Evolutionary conservation across 768 basidiomycete genomes (phyloP).

Genomic region (Lactarius tabidus): DNA sequence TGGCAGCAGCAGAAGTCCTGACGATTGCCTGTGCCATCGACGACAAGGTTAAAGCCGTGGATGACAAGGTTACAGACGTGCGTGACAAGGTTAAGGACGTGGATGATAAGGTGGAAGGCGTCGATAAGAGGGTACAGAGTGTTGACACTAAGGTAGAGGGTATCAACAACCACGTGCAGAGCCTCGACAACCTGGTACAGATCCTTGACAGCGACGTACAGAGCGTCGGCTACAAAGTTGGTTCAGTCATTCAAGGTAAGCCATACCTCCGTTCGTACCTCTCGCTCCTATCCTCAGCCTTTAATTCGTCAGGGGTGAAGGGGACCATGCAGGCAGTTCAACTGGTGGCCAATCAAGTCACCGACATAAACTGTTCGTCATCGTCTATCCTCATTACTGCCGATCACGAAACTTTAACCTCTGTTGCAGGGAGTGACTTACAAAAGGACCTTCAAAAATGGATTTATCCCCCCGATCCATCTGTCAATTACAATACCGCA

Average conservation of each 20-base stretch:
- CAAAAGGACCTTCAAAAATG: not conserved
- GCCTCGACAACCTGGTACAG: not conserved
- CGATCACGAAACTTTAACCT: not conserved
- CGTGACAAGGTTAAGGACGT: not conserved
- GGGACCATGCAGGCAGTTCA: not conserved
- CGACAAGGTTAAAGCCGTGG: not conserved
- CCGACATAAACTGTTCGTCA: not conserved
- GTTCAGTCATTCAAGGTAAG: not conserved
- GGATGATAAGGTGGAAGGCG: not conserved
- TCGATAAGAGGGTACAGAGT: not conserved
- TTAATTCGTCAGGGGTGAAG: not conserved
- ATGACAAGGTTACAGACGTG: not conserved
- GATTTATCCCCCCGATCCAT: not conserved
- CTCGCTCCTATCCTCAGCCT: not conserved
- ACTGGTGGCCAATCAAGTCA: not conserved
- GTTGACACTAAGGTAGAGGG: not conserved
- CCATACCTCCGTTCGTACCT: not conserved
- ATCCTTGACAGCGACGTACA: not conserved
- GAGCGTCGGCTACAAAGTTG: not conserved
- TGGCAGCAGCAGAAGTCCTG: not conserved
- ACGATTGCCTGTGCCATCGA: not conserved
- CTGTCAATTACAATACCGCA: not conserved
- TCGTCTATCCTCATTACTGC: not conserved
- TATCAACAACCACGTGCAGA: not conserved
- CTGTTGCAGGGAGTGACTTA: not conserved